phyloP scores from a whole-genome alignment of 2,329 filamentous ascomycete genomes.

The Pezicula rhizophila region DNA sequence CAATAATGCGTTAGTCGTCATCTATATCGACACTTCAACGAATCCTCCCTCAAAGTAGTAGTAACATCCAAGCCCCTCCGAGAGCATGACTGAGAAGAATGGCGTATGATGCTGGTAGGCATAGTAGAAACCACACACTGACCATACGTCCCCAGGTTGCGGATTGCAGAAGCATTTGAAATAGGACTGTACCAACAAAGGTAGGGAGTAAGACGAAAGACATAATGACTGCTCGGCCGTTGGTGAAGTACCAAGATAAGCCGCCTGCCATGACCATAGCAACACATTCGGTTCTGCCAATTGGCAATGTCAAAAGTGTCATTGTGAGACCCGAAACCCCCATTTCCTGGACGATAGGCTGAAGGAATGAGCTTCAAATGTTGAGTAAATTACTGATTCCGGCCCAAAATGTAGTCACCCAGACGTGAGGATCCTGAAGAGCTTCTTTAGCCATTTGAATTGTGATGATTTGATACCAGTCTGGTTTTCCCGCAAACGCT shows the following conservation, averaged over 20 bases:
- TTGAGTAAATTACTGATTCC: not conserved
- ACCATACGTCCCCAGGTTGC: not conserved
- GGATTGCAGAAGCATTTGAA: not conserved
- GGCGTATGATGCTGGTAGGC: not conserved
- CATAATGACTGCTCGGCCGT: not conserved
- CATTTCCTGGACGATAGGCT: conserved; percentile 32
- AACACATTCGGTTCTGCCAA: conserved; percentile 3
- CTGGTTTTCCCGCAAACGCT: conserved; percentile 2
- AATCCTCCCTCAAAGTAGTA: not conserved
- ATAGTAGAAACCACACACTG: not conserved
- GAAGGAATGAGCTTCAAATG: not conserved
- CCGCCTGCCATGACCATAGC: conserved; percentile 34
- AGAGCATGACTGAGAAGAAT: conserved; percentile 30
- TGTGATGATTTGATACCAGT: conserved; percentile 22
- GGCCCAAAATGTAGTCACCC: conserved; percentile 10
- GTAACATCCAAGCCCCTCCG: not conserved
- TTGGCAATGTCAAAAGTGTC: conserved; percentile 33
- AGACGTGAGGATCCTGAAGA: conserved; percentile 27
- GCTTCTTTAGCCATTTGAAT: conserved; percentile 30
- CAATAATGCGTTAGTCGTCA: too few species aligned
- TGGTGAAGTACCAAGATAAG: conserved; percentile 52
- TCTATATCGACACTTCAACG: not conserved
- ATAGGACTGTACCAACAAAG: not conserved
- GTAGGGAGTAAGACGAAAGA: not conserved
- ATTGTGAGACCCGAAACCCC: conserved; percentile 31